Percentiles rank a stretch among this genome's conserved stretches.
Conservation (phyloP, 768 basidiomycete species). For the Phlebiopsis flavidoalba region DNA sequence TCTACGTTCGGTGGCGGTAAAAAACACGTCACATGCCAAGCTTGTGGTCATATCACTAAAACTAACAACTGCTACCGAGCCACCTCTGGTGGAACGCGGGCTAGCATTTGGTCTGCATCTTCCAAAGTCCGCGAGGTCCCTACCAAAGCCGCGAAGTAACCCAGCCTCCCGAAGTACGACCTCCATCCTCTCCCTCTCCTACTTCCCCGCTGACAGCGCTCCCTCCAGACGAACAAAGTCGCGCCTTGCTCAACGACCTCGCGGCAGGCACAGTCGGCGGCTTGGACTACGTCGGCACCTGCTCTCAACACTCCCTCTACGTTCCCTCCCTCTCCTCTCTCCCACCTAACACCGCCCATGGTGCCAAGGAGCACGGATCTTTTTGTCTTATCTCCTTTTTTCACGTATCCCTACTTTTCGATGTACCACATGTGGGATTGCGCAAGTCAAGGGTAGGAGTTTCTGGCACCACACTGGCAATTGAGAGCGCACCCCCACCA, state of each 20-base stretch:
- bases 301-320: slow-evolving; percentile 76
- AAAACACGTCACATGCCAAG: slow-evolving; percentile 13
- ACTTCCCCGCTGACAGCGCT: neutral
- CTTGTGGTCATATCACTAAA: neutral
- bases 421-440: no score
- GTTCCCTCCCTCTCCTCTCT: no score
- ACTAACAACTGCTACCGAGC: neutral
- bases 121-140: slow-evolving; percentile 69
- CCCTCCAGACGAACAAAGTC: slow-evolving; percentile 55
- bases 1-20: slow-evolving; percentile 98
- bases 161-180: no score
- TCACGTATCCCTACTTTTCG: no score
- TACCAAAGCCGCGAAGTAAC: slow-evolving; percentile 83
- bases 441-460: no score
- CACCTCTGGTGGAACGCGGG: slow-evolving; percentile 94
- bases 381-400: no score
- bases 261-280: slow-evolving; percentile 88
- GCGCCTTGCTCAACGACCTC: slow-evolving; percentile 86
- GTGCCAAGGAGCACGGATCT: no score
- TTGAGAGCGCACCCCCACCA: slow-evolving; percentile 10
- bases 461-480: no score
- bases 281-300: slow-evolving; percentile 76
- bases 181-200: no score
- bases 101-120: slow-evolving; percentile 92
- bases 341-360: no score